These are phyloP conservation scores for Amaranthus palmeri DNA, from an alignment of 148 eudicot genomes.

Conservation along the genomic window DNA sequence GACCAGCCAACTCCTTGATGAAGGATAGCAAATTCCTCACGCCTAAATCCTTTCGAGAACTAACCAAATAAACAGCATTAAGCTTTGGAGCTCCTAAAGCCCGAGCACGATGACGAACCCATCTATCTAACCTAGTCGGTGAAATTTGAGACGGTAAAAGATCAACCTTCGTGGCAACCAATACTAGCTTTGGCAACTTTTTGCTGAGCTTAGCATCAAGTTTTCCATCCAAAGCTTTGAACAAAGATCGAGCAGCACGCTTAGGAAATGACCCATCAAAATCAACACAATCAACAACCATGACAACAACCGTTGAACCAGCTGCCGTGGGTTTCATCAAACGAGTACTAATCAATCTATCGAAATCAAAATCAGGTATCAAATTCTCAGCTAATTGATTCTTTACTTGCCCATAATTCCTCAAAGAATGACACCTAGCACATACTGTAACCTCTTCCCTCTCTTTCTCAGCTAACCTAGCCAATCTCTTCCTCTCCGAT, in stretches of 20 bases:
- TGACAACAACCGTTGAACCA: conserved; percentile 79
- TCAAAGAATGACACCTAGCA: conserved; percentile 91
- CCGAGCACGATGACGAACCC: conserved; percentile 90
- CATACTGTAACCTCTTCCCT: conserved; percentile 79
- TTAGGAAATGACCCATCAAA: conserved; percentile 95
- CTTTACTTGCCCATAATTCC: conserved; percentile 91
- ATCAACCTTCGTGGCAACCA: conserved; percentile 89
- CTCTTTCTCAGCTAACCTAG: conserved; percentile 59
- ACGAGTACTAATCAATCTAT: conserved; percentile 67
- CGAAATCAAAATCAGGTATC: conserved; percentile 97
- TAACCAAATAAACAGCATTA: conserved; percentile 79
- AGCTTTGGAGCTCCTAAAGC: conserved; percentile 86
- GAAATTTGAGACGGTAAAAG: conserved; percentile 87
- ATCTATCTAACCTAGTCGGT: conserved; percentile 86
- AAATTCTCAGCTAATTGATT: conserved; percentile 78
- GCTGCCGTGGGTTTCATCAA: conserved; percentile 75
- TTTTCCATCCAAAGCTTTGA: conserved; percentile 64
- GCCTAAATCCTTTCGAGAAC: conserved; percentile 82
- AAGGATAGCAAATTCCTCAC: conserved; percentile 73
- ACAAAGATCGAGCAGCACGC: conserved; percentile 81
- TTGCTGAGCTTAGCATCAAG: conserved; percentile 50
- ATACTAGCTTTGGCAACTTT: conserved; percentile 81
- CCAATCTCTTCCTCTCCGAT: conserved; percentile 70
- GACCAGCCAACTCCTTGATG: conserved; percentile 79
- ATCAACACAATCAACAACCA: conserved; percentile 97